phyloP scores from a whole-genome alignment of 495 filamentous ascomycete genomes.

The Neurospora pannonica region DNA sequence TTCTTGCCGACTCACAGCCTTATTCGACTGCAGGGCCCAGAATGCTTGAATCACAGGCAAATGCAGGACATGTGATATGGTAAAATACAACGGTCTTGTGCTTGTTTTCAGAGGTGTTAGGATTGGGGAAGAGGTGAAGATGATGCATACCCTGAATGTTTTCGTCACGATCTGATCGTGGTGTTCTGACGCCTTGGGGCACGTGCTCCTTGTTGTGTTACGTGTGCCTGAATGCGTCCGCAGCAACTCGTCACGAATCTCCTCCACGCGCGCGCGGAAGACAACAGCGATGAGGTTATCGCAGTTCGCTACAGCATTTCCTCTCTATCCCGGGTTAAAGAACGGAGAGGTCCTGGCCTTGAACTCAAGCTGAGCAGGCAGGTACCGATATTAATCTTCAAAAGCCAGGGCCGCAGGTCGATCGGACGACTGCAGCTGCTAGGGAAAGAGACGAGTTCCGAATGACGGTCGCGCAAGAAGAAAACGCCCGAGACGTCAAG shows the following conservation, averaged over 20 bases:
- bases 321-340: neutral
- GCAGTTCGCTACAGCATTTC: neutral
- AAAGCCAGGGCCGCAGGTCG: neutral
- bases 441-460: constrained; percentile 3
- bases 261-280: neutral
- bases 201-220: neutral
- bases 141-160: constrained; percentile 22
- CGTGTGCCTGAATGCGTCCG: neutral
- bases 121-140: constrained; percentile 14
- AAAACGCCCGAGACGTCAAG: constrained; percentile 2
- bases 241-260: neutral
- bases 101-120: constrained; percentile 6
- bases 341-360: neutral
- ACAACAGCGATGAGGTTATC: neutral
- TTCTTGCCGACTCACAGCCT: constrained; percentile 12
- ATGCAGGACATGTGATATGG: constrained; percentile 13
- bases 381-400: neutral
- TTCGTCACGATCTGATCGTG: neutral
- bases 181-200: neutral
- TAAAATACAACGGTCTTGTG: constrained; percentile 16
- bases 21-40: constrained; percentile 11
- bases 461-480: constrained; percentile 4
- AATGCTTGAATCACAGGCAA: constrained; percentile 10
- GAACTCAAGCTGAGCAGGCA: neutral
- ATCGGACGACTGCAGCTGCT: constrained; percentile 10